Base-by-base conservation (phyloP, 208 protist genomes). In the Polymyxa betae region DNA sequence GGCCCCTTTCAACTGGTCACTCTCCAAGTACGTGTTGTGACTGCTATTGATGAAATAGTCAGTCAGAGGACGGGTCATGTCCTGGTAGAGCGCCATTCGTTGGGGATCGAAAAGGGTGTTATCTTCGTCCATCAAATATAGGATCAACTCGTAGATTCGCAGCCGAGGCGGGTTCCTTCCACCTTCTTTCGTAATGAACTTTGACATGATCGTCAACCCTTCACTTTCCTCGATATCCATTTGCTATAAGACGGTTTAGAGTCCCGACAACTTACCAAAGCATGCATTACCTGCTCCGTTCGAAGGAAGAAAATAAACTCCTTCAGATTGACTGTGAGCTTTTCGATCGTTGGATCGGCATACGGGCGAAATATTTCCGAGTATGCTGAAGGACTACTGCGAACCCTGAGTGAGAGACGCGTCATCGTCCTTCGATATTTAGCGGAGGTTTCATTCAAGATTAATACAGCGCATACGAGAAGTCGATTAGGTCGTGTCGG, bases 11-110 rank as follows among this genome's bases (percentile, higher is more conserved):
- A 82, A 16, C 40, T 82, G 72, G 35, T 82, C 72, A 35, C 35
- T n/a, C 35, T 82, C 72, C n/a, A 82, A 35, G 40, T 82, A 82
- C n/a, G 72, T 82, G n/a, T 82, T 82, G 35, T 82, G 72, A n/a
- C 35, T 45, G 72, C 72, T 82, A 82, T 82, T 82, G n/a, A 82
- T 82, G 72, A 40, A 82, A 82, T 82, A 82, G n/a, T 82, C 72
- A n/a, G 5, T 38, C n/a, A 82, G 72, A 5, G 72, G 72, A 5
- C 72, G 5, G 40, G 72, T 82, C 72, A 82, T 82, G 72, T 82
- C 72, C 40, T 82, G 72, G n/a, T 82, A 82, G 16, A 82, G 72
- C 5, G 5, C 12, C 72, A 82, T 82, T 40, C 72, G n/a, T 20
- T 5, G 16, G 10, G 72, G 72, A n/a, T 82, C 72, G 72, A 82